phyloP scores from a whole-genome alignment of 2,329 filamentous ascomycete species.

The Cytospora paraplurivora region DNA sequence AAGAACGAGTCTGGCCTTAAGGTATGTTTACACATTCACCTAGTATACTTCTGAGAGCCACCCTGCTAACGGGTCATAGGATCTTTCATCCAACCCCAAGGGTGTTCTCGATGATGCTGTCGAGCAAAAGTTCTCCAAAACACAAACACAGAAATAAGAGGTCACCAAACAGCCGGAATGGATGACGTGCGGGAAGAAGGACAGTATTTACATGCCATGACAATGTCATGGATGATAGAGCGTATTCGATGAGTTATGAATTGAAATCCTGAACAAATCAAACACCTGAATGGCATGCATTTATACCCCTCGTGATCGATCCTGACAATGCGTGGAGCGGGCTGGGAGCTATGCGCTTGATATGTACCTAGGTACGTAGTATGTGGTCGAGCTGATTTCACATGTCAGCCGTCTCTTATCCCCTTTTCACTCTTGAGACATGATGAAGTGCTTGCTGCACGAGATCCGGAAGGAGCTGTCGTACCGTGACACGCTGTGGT shows the following conservation, averaged over 20 bases:
- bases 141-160: constrained; percentile 29
- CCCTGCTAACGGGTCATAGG: constrained; percentile 38
- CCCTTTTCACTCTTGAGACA: not conserved
- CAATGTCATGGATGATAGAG: not conserved
- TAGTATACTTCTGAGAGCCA: not conserved
- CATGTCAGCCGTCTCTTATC: not conserved
- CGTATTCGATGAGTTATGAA: not conserved
- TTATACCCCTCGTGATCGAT: not conserved
- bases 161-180: too few species aligned
- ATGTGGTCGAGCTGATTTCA: not conserved
- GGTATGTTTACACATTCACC: constrained; percentile 38
- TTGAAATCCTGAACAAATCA: not conserved
- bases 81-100: constrained; percentile 66
- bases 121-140: constrained; percentile 63
- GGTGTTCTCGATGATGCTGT: constrained; percentile 63
- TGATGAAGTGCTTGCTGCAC: too few species aligned
- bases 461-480: too few species aligned
- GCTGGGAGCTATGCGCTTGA: too few species aligned
- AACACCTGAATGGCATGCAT: not conserved
- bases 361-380: too few species aligned
- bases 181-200: not conserved
- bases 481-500: too few species aligned
- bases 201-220: not conserved
- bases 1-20: constrained; percentile 55
- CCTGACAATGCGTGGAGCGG: too few species aligned